Evolutionary conservation across 2,329 filamentous ascomycete species (phyloP), one percentile per base, ranked within the genome.

Genomic region (Diplodia intermedia): DNA sequence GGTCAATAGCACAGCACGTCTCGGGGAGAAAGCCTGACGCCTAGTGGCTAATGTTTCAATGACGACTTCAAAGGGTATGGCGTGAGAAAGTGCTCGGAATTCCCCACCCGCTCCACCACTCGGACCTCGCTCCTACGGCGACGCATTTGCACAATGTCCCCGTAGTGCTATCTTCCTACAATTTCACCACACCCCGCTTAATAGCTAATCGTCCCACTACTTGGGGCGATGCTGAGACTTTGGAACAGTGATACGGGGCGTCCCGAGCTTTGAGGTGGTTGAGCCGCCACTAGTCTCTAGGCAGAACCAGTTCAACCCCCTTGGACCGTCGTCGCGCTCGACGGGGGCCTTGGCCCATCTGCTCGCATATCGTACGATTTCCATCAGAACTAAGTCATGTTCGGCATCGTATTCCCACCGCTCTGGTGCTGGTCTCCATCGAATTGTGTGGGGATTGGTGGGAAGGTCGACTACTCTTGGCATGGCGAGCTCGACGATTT

Each of bases 371-470:
- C 54, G 54, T 57, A 40, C 20, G 31, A 57, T 26, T 57, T 8
- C 23, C 15, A 20, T 11, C 43, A 55, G 15, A 23, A 4, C 33
- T 5, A 33, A 33, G 29, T 40, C 54, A 57, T 26, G 33, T 15
- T n/a, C n/a, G 12, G 33, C 31, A 57, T 57, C 54, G 36, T 40
- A 23, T 57, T 57, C 18, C 54, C 33, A 20, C 7, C 8, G 33
- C 15, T 18, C 36, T 38, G 33, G 33, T 23, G 54, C 15, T 36
- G 18, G 11, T 26, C 12, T 12, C 15, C 20, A 26, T 57, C 36
- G 33, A 57, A 57, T 36, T 20, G 36, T 57, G n/a, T 43, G 54
- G 20, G 54, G 33, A 57, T 57, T 36, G 54, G 36, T 57, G 54
- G 33, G 11, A 57, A 23, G 29, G 36, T 31, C 38, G 36, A 15